Base-by-base conservation (phyloP, 2,329 filamentous ascomycete species). In the Emmonsiellopsis sp. region DNA sequence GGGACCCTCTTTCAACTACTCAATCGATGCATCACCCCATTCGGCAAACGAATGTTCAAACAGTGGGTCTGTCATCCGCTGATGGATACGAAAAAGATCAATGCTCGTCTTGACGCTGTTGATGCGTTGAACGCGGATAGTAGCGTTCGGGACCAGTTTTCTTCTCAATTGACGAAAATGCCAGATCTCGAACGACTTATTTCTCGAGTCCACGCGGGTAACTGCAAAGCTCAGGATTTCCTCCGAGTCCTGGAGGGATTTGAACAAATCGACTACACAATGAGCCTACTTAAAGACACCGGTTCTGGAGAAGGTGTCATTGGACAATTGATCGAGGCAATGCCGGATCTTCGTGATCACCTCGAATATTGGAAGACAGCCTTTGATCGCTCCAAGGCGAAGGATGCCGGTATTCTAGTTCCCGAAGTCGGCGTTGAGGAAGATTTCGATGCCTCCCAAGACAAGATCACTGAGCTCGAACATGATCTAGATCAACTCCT, bases 51-150 rank as follows among this genome's bases (percentile, higher is more conserved):
- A 9, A 83, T 95, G 68, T 90, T 98, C 69, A 86, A 91, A 52
- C 90, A 95, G 68, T 98, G 93, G 93, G 86, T 98, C 2, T 97
- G 92, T 63, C 93, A 98, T 69, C 93, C 93, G 2, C 77, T 98
- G 11, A 89, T 90, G 67, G 87, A 95, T 70, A 84, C 88, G 5
- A 74, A 78, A 38, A 90, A 87, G 65, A 96, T 98, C 74, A 95
- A 97, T 63, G 90, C 94, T 59, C 83, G 93, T 5, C 76, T 98
- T 9, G 91, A 98, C 71, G 93, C 93, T 5, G 90, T 98, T 4
- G 93, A 97, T 63, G 84, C 92, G 63, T 76, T 98, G 42, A 96
- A 96, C 61, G 85, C 86, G 1, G 89, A 97, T 65, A 79, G 81
- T 0, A 83, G 79, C 26, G 77, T 95, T 31, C 88, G 89, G 52